phyloP scores from a whole-genome alignment of 1,284 basidiomycete genomes.

The Malassezia arunalokei region DNA sequence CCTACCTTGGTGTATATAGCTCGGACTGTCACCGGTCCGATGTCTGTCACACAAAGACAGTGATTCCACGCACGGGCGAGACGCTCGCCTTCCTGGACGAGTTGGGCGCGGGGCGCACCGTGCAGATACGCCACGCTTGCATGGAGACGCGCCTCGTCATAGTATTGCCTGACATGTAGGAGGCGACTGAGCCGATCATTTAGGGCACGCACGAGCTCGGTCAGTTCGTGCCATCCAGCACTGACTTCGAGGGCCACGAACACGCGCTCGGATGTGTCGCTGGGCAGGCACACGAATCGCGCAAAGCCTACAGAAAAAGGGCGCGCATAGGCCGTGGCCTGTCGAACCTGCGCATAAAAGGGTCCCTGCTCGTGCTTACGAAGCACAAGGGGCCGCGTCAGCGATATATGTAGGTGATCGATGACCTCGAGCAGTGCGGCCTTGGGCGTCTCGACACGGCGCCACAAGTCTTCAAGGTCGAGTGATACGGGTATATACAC shows the following conservation, averaged over 20 bases:
- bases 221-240: conserved; percentile 12
- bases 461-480: background rate
- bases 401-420: conserved; percentile 5
- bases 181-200: background rate
- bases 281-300: conserved; percentile 6
- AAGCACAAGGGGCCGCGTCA: conserved; percentile 11
- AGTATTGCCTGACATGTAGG: conserved; percentile 1
- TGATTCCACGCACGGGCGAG: background rate
- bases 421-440: no score
- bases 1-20: background rate
- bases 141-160: conserved; percentile 5
- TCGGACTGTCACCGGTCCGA: no score
- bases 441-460: background rate
- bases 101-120: background rate
- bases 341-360: background rate
- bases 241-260: conserved; percentile 4
- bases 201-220: background rate
- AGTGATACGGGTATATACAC: conserved; percentile 1
- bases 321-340: background rate
- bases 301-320: conserved; percentile 7
- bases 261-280: conserved; percentile 8
- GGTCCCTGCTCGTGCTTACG: background rate
- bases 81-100: background rate
- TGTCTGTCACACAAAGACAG: background rate
- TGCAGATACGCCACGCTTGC: conserved; percentile 7